Conservation (phyloP, 108 stramenopile genomes). For the Epipyxis sp. region DNA sequence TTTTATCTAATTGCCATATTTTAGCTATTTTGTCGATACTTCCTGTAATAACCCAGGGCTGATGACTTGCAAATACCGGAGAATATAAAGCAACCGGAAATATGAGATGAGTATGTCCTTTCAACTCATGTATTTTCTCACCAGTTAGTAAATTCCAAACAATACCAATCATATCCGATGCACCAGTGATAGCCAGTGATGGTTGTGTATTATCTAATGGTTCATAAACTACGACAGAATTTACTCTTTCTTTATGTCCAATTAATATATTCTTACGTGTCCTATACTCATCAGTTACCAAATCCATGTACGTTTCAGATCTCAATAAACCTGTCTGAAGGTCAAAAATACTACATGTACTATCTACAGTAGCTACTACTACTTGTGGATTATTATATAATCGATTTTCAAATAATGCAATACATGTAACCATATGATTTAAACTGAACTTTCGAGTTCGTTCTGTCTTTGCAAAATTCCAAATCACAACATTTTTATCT, state of each 20-base stretch:
- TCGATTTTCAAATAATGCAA: background rate
- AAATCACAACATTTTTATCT: background rate
- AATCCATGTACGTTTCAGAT: background rate
- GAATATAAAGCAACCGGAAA: background rate
- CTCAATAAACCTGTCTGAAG: background rate
- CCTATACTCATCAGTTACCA: background rate
- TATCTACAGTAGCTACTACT: too few relatives aligned
- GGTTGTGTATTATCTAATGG: background rate
- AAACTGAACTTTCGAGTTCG: background rate
- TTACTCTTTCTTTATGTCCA: background rate
- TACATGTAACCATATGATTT: background rate
- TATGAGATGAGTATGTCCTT: background rate
- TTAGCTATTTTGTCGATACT: background rate
- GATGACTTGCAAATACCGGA: too few relatives aligned
- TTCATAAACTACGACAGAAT: background rate
- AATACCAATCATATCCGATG: background rate
- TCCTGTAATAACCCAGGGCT: conserved; percentile 12
- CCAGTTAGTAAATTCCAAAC: background rate
- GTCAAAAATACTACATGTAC: background rate
- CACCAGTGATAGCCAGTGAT: background rate
- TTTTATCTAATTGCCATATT: background rate
- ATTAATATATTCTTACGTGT: background rate
- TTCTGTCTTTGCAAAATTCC: background rate
- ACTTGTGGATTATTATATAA: too few relatives aligned
- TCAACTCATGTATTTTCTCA: background rate